Conservation (phyloP, 78 protist species). For the Dictyostelium intermedium region DNA sequence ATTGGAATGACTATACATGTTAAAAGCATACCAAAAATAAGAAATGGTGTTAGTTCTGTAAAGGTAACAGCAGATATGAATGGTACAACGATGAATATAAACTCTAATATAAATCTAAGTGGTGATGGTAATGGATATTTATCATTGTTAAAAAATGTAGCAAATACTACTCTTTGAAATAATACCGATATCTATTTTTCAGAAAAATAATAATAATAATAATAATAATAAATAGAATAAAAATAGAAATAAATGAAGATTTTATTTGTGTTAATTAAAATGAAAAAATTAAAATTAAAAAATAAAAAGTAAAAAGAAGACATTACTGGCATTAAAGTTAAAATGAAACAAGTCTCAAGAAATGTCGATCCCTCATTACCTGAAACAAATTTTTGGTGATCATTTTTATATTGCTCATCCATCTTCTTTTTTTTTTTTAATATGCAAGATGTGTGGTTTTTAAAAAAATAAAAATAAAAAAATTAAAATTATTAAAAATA, state of each 20-base stretch:
- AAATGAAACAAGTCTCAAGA: constrained; percentile 39
- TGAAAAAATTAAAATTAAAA: not conserved
- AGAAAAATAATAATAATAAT: no score
- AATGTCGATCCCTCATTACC: constrained; percentile 49
- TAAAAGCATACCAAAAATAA: constrained; percentile 29
- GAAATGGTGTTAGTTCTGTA: constrained; percentile 19
- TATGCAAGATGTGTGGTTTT: not conserved
- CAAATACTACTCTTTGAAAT: constrained; percentile 72
- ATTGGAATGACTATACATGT: constrained; percentile 46
- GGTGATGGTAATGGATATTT: constrained; percentile 10
- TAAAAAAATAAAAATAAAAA: not conserved
- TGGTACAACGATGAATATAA: constrained; percentile 21
- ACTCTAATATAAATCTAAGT: constrained; percentile 49
- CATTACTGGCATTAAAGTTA: constrained; percentile 59
- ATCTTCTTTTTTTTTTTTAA: not conserved
- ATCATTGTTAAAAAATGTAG: constrained; percentile 25
- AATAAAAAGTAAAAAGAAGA: not conserved
- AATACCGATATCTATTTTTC: constrained; percentile 37
- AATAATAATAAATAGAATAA: not conserved
- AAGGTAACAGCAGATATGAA: constrained; percentile 37
- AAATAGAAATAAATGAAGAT: not conserved
- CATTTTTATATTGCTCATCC: constrained; percentile 60
- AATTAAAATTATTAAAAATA: not conserved
- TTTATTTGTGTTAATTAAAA: not conserved
- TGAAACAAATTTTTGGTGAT: constrained; percentile 52